phyloP scores from a whole-genome alignment of 805 yeast genomes.

The Wickerhamiella brachini region DNA sequence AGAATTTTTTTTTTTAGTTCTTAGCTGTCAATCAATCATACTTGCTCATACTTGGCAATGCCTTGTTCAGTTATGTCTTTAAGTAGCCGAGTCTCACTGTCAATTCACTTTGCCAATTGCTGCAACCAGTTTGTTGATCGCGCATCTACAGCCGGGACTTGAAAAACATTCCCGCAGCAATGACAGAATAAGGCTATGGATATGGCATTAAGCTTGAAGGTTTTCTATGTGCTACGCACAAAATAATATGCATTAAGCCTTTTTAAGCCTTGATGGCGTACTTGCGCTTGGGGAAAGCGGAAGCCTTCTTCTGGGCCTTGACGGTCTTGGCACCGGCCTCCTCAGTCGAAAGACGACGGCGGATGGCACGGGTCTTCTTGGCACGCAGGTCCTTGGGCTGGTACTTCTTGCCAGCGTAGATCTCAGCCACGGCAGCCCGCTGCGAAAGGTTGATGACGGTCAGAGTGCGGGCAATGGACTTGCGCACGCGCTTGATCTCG shows the following conservation, averaged over 20 bases:
- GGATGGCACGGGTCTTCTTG: constrained; percentile 99
- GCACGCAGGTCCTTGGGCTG: constrained; percentile 98
- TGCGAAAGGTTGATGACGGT: constrained; percentile 94
- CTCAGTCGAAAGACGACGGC: constrained; percentile 85
- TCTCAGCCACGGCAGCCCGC: constrained; percentile 87
- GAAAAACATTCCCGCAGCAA: background rate
- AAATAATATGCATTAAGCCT: constrained; percentile 47
- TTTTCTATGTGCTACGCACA: constrained; percentile 1
- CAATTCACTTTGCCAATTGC: no score
- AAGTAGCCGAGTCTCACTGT: no score
- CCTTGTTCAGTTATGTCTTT: no score
- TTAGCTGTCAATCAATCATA: no score
- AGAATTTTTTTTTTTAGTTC: no score
- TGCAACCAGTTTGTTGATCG: no score
- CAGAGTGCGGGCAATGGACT: constrained; percentile 95
- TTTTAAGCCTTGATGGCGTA: constrained; percentile 97
- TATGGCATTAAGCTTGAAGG: background rate
- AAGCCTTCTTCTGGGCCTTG: constrained; percentile 81
- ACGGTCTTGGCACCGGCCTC: constrained; percentile 74
- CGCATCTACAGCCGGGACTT: no score
- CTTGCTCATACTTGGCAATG: no score
- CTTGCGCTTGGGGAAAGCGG: constrained; percentile 97
- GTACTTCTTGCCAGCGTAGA: constrained; percentile 77
- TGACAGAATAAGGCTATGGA: no score
- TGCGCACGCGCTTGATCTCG: constrained; percentile 94